These are phyloP conservation scores for Penicillium bovifimosum DNA, from an alignment of 495 filamentous ascomycete species.

Conservation along the genomic window DNA sequence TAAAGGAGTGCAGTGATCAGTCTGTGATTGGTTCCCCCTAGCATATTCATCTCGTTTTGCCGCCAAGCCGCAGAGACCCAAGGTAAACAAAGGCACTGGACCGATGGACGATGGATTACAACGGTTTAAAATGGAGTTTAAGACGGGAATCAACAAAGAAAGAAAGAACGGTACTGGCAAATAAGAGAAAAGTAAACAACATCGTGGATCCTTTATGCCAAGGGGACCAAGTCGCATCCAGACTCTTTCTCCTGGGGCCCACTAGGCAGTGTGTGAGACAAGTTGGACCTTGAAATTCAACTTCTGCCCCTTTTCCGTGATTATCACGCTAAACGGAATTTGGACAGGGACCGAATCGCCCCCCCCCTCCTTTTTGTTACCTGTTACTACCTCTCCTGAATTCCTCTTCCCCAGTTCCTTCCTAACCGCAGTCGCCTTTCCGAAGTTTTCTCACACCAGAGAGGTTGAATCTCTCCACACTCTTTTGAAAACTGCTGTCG, in stretches of 20 bases:
- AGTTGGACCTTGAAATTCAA: background rate
- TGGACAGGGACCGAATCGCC: conserved; percentile 3
- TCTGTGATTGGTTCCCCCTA: conserved; percentile 13
- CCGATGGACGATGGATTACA: background rate
- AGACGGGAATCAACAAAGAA: background rate
- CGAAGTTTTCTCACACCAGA: conserved; percentile 41
- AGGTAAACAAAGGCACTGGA: conserved; percentile 7
- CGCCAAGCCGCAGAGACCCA: conserved; percentile 7
- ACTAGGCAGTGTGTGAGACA: conserved; percentile 10
- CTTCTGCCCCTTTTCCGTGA: conserved; percentile 8
- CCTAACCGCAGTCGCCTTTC: conserved; percentile 11
- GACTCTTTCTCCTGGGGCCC: background rate
- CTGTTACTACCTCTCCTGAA: conserved; percentile 18
- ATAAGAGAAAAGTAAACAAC: background rate
- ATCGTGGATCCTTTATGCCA: background rate
- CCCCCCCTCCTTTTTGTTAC: conserved; percentile 20
- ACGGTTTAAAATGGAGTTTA: background rate
- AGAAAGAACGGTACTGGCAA: background rate
- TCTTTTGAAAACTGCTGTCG: conserved; percentile 34
- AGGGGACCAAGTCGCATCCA: background rate
- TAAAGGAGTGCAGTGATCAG: background rate
- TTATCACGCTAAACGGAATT: conserved; percentile 15
- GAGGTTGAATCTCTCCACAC: conserved; percentile 43
- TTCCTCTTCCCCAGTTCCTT: conserved; percentile 19
- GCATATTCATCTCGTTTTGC: conserved; percentile 11